Base-by-base conservation (phyloP, 2,329 filamentous ascomycete species). In the Bipolaris gigantea region DNA sequence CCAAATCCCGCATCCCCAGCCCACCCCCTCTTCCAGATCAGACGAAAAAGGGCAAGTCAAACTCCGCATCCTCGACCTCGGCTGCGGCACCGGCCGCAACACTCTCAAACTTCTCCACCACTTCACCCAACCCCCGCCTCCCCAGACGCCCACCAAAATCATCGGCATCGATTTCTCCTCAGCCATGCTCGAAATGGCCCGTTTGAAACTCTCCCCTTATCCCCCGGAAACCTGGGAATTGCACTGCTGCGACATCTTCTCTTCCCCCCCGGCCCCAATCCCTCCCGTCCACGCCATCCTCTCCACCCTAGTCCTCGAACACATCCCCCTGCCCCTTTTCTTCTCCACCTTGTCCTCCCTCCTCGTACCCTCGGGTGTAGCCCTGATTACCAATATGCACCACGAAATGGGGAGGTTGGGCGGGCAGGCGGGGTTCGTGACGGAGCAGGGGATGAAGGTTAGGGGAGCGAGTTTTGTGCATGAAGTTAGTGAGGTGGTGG, bases 371-470 rank as follows among this genome's bases (percentile, higher is more conserved):
- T 78, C 78, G 0, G 84, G 81, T 0, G 70, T 79, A 43, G 72
- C 86, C 5, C 73, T 88, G 9, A 63, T 88, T n/a, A 88, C 85
- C 0, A 88, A 88, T 63, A 89, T 89, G 86, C 86, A 89, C 66
- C 71, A 78, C 1, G 81, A 87, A 3, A 88, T 88, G 85, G 85
- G 84, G 1, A 57, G 5, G 10, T 32, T 59, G 13, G 75, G 79
- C 15, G 82, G 80, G 23, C 84, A 85, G 64, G 85, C 85, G 0
- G 85, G 86, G 0, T 88, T 89, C 62, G 75, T 84, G 11, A 82
- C 85, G 6, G 72, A 70, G 16, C 78, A 79, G 1, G 72, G 65
- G 1, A 61, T 73, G 4, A 88, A 88, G 74, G 78, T 89, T 15
- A 74, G 83, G 42, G 83, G 84, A 1, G 77, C 72, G 25, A 88